Evolutionary conservation across 2,329 filamentous ascomycete genomes (phyloP), one percentile per base, ranked within the genome.

Genomic region (Colletotrichum eleusines): DNA sequence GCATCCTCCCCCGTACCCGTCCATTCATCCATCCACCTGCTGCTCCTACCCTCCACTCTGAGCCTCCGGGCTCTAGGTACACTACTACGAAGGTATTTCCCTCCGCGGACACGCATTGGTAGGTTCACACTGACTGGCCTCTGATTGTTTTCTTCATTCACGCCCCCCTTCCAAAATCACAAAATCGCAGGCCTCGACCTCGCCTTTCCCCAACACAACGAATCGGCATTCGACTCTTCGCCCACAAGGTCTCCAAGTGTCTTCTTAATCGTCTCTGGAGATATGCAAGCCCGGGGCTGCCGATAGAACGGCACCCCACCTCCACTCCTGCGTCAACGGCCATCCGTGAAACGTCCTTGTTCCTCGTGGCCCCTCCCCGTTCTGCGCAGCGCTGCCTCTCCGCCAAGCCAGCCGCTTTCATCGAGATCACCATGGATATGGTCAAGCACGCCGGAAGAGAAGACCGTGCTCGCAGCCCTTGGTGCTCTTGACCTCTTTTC

Each of bases 11-110:
- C 28, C 40, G 14, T 31, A 18, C 23, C 23, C 11, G 14, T 12
- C 26, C 12, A 40, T 35, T n/a, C 4, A 40, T 40, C 14, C 12
- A 35, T 12, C 12, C 31, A 35, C 20, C 40, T 20, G 42, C 40
- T 20, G 28, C 35, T 46, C 42, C 44, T 44, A 61, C 18, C 63
- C 46, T 66, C 54, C 54, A 60, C 55, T 38, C 54, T 18, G 63
- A 66, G 55, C 55, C 63, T 66, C 63, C 55, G 54, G 26, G 55
- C 40, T 57, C 38, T 46, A n/a, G n/a, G n/a, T n/a, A n/a, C n/a
- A n/a, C n/a, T n/a, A n/a, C n/a, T n/a, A 33, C 31, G 4, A 33
- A 33, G 31, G 31, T 7, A 33, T 7, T n/a, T 7, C 31, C 31
- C 31, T 33, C 31, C 31, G 31, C n/a, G n/a, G n/a, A n/a, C n/a